Percentiles rank a stretch among this genome's conserved stretches.
phyloP scores from a whole-genome alignment of 176 grass and related monocot genomes.

The Otatea glauca region DNA sequence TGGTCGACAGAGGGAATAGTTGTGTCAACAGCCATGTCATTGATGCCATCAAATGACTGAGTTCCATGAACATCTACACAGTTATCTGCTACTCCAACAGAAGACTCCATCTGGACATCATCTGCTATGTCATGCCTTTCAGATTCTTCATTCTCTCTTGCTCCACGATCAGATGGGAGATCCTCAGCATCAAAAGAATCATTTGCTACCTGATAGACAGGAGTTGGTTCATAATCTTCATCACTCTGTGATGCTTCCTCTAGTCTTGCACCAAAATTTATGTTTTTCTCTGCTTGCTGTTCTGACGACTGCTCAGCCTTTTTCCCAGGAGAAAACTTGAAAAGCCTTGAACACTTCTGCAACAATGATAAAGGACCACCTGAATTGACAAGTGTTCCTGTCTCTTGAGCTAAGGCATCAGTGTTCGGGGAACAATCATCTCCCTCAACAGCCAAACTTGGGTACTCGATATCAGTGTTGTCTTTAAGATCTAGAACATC shows the following conservation, averaged over 20 bases:
- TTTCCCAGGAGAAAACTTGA: slow-evolving; percentile 72
- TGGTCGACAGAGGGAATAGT: slow-evolving; percentile 55
- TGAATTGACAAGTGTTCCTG: slow-evolving; percentile 54
- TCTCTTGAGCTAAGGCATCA: slow-evolving; percentile 46
- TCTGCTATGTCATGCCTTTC: slow-evolving; percentile 50
- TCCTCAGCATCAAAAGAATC: slow-evolving; percentile 53
- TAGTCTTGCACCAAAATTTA: slow-evolving; percentile 62
- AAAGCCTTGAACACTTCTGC: slow-evolving; percentile 81
- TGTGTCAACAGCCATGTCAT: slow-evolving; percentile 42
- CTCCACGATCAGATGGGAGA: slow-evolving; percentile 47
- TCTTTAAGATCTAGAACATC: slow-evolving; percentile 60
- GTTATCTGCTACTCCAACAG: slow-evolving; percentile 86
- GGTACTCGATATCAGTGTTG: slow-evolving; percentile 50
- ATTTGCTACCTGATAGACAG: slow-evolving; percentile 59
- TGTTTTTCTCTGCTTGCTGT: slow-evolving; percentile 45
- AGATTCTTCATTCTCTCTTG: slow-evolving; percentile 54
- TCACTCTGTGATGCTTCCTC: slow-evolving; percentile 70
- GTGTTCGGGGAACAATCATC: slow-evolving; percentile 43
- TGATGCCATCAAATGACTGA: slow-evolving; percentile 47
- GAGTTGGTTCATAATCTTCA: slow-evolving; percentile 70
- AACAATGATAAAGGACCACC: slow-evolving; percentile 70
- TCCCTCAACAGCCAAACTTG: slow-evolving; percentile 61
- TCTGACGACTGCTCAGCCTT: slow-evolving; percentile 56
- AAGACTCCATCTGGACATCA: slow-evolving; percentile 65
- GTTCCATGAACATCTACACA: slow-evolving; percentile 50